Conservation (phyloP, 768 basidiomycete genomes). For the Tremella fuciformis region DNA sequence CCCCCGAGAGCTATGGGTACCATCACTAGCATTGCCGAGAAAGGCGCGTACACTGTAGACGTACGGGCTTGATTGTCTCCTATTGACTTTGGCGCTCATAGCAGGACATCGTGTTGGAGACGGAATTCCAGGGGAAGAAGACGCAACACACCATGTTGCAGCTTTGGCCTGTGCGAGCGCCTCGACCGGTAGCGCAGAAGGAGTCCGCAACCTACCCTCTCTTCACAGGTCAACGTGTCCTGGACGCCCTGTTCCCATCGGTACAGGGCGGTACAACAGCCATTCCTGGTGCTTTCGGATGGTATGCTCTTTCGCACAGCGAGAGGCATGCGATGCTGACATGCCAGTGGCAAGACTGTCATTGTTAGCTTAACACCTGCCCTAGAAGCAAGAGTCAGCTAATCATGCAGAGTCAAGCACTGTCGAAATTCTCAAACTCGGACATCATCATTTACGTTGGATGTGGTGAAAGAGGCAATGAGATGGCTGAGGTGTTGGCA, state of each 20-base stretch:
- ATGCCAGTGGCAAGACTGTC: slow-evolving; percentile 63
- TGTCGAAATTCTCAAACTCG: slow-evolving; percentile 98
- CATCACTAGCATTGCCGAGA: slow-evolving; percentile 86
- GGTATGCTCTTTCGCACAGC: slow-evolving; percentile 51
- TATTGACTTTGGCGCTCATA: not conserved
- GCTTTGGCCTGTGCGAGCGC: slow-evolving; percentile 97
- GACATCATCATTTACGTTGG: slow-evolving; percentile 99
- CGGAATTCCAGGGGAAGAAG: slow-evolving; percentile 92
- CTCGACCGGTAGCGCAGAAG: slow-evolving; percentile 93
- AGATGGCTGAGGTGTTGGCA: slow-evolving; percentile 89
- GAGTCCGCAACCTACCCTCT: slow-evolving; percentile 87
- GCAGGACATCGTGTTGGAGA: slow-evolving; percentile 91
- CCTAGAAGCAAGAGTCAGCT: not conserved
- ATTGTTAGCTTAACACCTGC: slow-evolving; percentile 67
- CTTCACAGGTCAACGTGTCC: slow-evolving; percentile 91
- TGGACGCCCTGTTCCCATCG: slow-evolving; percentile 94
- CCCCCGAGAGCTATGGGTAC: slow-evolving; percentile 91
- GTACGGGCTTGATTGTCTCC: slow-evolving; percentile 56
- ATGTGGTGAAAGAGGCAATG: slow-evolving; percentile 95
- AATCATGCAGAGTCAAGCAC: slow-evolving; percentile 56
- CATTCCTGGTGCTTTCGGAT: slow-evolving; percentile 98
- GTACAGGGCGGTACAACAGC: slow-evolving; percentile 55
- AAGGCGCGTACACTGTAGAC: slow-evolving; percentile 86
- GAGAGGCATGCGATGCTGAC: slow-evolving; percentile 16
- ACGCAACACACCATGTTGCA: slow-evolving; percentile 96